These are phyloP conservation scores for Blastocystis sp. DNA, from an alignment of 352 stramenopile genomes.

Conservation along the genomic window DNA sequence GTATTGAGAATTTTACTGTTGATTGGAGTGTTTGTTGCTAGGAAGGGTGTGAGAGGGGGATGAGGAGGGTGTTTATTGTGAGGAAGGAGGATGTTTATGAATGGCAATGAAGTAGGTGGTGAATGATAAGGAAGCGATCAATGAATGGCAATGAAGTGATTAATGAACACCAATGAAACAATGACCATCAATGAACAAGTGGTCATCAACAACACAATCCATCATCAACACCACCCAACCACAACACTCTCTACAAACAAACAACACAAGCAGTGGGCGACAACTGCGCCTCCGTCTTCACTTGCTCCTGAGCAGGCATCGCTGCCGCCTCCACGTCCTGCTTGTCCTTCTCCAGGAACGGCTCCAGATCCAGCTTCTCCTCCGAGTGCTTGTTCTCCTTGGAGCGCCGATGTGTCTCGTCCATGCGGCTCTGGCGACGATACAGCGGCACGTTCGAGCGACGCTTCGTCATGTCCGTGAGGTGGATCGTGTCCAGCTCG, in stretches of 20 bases:
- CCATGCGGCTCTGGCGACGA: not conserved
- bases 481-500: slow-evolving; percentile 44
- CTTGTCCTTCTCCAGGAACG: not conserved
- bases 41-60: too few species aligned
- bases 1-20: slow-evolving; percentile 19
- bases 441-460: not conserved
- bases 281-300: not conserved
- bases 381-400: not conserved
- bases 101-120: too few species aligned
- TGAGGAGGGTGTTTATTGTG: not conserved
- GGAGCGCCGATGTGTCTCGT: not conserved
- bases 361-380: not conserved
- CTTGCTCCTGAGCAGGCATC: not conserved
- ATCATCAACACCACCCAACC: too few species aligned
- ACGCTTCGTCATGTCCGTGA: slow-evolving; percentile 46
- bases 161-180: too few species aligned
- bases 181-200: too few species aligned
- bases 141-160: too few species aligned
- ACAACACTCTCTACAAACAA: too few species aligned
- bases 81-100: too few species aligned
- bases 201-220: too few species aligned
- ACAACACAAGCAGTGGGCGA: not conserved
- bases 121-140: too few species aligned
- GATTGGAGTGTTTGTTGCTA: slow-evolving; percentile 5
- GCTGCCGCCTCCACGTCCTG: not conserved